Evolutionary conservation across 805 yeast genomes (phyloP).

Genomic region (Millerozyma miso): DNA sequence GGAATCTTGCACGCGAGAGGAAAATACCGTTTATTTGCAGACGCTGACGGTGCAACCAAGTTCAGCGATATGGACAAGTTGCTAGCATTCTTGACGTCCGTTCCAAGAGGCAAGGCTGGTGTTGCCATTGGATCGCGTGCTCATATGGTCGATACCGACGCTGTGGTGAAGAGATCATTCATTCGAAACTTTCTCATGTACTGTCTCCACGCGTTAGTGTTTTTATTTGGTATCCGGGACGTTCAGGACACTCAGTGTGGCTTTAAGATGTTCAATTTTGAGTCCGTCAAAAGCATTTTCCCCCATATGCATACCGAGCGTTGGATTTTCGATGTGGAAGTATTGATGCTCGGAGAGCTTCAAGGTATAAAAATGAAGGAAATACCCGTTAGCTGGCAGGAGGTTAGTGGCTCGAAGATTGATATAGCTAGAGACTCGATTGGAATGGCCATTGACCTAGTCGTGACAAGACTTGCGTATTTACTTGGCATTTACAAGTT

Average conservation of each 20-base stretch:
- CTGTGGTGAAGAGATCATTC: conserved; percentile 90
- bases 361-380: conserved; percentile 67
- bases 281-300: conserved; percentile 62
- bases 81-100: conserved; percentile 33
- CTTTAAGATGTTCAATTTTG: conserved; percentile 81
- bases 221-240: conserved; percentile 79
- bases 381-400: conserved; percentile 93
- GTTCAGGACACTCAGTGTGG: conserved; percentile 97
- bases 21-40: conserved; percentile 76
- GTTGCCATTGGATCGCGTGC: conserved; percentile 92
- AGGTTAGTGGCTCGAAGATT: conserved; percentile 91
- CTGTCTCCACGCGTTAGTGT: conserved; percentile 82
- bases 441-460: conserved; percentile 89
- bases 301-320: conserved; percentile 95
- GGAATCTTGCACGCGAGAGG: conserved; percentile 81
- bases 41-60: conserved; percentile 94
- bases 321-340: conserved; percentile 97
- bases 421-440: conserved; percentile 88
- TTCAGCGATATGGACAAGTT: conserved; percentile 66
- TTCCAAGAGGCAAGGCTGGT: conserved; percentile 37
- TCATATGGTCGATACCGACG: conserved; percentile 93
- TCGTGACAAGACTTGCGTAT: conserved; percentile 87
- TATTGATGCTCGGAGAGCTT: conserved; percentile 72
- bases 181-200: conserved; percentile 90
- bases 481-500: conserved; percentile 71